Percentiles rank a stretch among this genome's conserved stretches.
Evolutionary conservation across 768 basidiomycete genomes (phyloP).

Genomic region (Pleurotus tuoliensis): DNA sequence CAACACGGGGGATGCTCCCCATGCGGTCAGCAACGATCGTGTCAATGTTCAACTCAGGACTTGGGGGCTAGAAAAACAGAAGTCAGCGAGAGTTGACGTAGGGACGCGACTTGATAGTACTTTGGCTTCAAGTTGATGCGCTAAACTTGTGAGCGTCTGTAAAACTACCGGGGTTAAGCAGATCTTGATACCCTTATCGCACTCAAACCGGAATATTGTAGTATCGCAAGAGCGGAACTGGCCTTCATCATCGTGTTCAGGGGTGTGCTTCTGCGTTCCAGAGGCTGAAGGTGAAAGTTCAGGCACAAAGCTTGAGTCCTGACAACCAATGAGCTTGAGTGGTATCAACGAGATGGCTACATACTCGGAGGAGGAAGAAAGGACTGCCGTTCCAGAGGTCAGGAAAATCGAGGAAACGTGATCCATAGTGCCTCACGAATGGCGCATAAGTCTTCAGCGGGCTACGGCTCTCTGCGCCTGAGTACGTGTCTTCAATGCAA

Average conservation of each 20-base stretch:
- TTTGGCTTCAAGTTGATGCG: conserved; percentile 41
- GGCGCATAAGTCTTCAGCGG: conserved; percentile 37
- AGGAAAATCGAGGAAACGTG: conserved; percentile 27
- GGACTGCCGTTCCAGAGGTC: conserved; percentile 44
- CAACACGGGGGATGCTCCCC: conserved; percentile 23
- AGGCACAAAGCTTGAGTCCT: conserved; percentile 17
- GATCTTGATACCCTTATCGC: conserved; percentile 32
- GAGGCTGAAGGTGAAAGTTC: background rate
- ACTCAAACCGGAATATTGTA: conserved; percentile 39
- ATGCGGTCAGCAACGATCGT: conserved; percentile 39
- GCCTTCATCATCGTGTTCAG: background rate
- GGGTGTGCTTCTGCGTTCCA: no score
- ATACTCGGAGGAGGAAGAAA: conserved; percentile 42
- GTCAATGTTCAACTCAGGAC: conserved; percentile 37
- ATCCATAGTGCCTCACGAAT: conserved; percentile 45
- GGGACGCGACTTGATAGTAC: conserved; percentile 29
- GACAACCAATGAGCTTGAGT: background rate
- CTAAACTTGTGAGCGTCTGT: conserved; percentile 37
- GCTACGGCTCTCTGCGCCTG: background rate
- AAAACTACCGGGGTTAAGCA: conserved; percentile 56
- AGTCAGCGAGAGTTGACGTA: background rate
- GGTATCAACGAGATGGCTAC: conserved; percentile 8
- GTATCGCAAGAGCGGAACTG: conserved; percentile 10
- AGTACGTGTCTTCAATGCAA: background rate
- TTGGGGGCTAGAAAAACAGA: conserved; percentile 19